A percentile compares a stretch with the other conserved stretches of the same genome.
These are phyloP conservation scores for Acacia crassicarpa DNA, from an alignment of 306 rosid species.

Conservation along the genomic window DNA sequence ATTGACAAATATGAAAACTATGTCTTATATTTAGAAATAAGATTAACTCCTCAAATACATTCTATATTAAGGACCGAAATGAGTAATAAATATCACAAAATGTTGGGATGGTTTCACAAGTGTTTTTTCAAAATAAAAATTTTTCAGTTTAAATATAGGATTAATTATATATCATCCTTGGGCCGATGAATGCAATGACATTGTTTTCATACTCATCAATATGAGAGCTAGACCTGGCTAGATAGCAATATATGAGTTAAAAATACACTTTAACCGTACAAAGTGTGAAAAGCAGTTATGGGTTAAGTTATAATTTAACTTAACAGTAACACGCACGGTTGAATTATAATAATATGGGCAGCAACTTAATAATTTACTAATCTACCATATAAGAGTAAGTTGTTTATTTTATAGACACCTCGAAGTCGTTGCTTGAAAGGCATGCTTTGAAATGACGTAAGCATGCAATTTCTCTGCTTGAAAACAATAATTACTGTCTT, in stretches of 20 bases:
- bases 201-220: background rate
- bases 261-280: background rate
- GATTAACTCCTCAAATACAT: too few species aligned
- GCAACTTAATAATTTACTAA: constrained; percentile 24
- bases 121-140: too few species aligned
- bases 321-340: background rate
- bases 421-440: constrained; percentile 45
- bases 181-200: background rate
- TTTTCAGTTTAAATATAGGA: background rate
- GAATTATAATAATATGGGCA: background rate
- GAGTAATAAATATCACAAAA: too few species aligned
- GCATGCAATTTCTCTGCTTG: constrained; percentile 22
- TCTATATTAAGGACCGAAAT: rapidly evolving
- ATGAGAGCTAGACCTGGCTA: background rate
- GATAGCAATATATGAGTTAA: background rate
- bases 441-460: constrained; percentile 59
- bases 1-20: too few species aligned
- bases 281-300: constrained; percentile 30
- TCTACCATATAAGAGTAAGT: background rate
- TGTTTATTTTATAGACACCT: constrained; percentile 26
- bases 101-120: too few species aligned
- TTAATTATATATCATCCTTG: background rate
- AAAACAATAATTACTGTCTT: background rate
- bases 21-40: too few species aligned
- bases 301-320: constrained; percentile 36